Percentiles rank a stretch among this genome's conserved stretches.
Evolutionary conservation across 179 eudicot species (phyloP).

Genomic region (Spergularia azorica): DNA sequence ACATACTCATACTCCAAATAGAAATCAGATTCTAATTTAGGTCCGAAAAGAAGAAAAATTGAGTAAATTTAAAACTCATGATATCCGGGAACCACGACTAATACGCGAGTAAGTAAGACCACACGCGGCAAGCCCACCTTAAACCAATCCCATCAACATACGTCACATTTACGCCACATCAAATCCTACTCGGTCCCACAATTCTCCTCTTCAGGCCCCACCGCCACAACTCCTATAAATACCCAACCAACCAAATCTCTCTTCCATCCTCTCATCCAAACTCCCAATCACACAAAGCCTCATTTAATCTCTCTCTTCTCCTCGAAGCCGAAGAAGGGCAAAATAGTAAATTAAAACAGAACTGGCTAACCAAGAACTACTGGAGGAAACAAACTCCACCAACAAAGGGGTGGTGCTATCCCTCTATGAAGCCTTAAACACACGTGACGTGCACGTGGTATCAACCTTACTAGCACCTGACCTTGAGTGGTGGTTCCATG

Average conservation of each 20-base stretch:
- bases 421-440: conserved; percentile 76
- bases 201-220: neutral
- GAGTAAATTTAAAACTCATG: no score
- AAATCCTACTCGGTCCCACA: neutral
- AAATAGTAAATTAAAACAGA: conserved; percentile 21
- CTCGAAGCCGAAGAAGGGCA: neutral
- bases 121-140: conserved; percentile 14
- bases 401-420: conserved; percentile 56
- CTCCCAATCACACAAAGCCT: neutral
- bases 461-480: conserved; percentile 64
- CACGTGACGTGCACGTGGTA: conserved; percentile 58
- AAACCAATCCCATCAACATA: conserved; percentile 16
- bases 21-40: no score
- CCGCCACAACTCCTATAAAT: conserved; percentile 13
- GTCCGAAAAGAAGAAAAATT: no score
- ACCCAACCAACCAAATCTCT: neutral
- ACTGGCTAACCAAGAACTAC: conserved; percentile 62
- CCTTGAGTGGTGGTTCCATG: conserved; percentile 99
- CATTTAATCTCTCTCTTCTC: no score
- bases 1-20: no score
- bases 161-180: conserved; percentile 9
- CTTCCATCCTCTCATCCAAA: neutral
- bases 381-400: conserved; percentile 39
- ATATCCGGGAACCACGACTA: neutral
- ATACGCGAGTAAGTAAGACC: neutral